Base-by-base conservation (phyloP, 2,329 filamentous ascomycete genomes). In the Cytospora leucostoma region DNA sequence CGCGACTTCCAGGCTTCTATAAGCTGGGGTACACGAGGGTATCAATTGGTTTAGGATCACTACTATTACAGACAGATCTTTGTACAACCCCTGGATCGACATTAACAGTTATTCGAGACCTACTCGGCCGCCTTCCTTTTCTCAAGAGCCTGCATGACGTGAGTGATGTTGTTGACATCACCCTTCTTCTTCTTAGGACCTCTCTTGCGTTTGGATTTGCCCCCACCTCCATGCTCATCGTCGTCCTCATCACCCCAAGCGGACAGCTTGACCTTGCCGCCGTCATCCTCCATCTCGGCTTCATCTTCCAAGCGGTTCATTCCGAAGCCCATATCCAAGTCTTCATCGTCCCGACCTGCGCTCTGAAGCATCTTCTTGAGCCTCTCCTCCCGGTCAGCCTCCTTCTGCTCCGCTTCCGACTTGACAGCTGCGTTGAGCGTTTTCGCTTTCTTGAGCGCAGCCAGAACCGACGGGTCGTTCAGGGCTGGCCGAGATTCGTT, bases 301-400 rank as follows among this genome's bases (percentile, higher is more conserved):
- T 93, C 93, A 71, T 97, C 95, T 60, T 91, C 93, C 71, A 92
- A 89, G 34, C 94, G 84, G 71, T 90, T 95, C 21, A 88, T 91
- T 38, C 95, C 95, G 72, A 99, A 98, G 65, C 93, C 94, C 81
- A 98, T 86, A 72, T 99, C 95, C 77, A 99, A 84, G 76, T 99
- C 94, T 63, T 94, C 88, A 55, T 93, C 87, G 73, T 98, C 94
- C 55, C 93, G 85, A 68, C 91, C 89, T 61, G 88, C 86, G 65
- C 83, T 83, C 69, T 88, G 81, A 7, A 97, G 80, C 79, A 97
- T 90, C 68, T 85, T 89, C 74, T 87, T 89, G 58, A 88, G 85
- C 8, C 89, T 88, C 56, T 88, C 87, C 66, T 89, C 84, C 66
- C 87, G 85, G 69, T 76, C 79, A 6, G 79, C 79, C 58, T 78